Evolutionary conservation across 805 yeast genomes (phyloP), one percentile per base, ranked within the genome.

Genomic region (Saccharomycopsis oosterbeekiorum): DNA sequence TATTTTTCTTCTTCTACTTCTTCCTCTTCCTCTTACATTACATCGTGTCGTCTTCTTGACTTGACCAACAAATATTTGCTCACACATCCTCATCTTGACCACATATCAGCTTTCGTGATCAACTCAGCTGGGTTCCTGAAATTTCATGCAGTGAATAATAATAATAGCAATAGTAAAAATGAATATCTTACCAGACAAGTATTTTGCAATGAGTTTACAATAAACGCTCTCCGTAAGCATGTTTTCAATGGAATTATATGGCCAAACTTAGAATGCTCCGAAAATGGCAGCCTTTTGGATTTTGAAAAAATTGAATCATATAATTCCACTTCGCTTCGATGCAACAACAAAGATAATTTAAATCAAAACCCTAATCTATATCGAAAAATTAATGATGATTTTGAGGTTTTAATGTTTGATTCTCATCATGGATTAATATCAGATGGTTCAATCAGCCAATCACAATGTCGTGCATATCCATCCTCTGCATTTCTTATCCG

Each of bases 21-120:
- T 6, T 29, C 34, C 34, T 29, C 34, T 6, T 29, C 34, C 34
- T 29, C 78, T 10, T 70, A 72, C 58, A 66, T 70, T 57, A 59
- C 69, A 24, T 68, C 80, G 3, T 66, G 67, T 55, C 58, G 64
- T 37, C 47, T 84, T 4, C 70, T 77, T 37, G 71, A 72, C 4
- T 65, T 70, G 6, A 69, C 84, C 1, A 68, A 73, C 8, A 74
- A 74, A 39, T 82, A 79, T 65, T 74, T 85, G 56, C 79, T 91
- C 34, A 82, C 97, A 0, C 97, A 91, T 71, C 82, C 93, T 0
- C 97, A 91, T 71, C 69, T 91, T 58, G 97, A 91, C 70, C 97
- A 91, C 70, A 76, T 89, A 14, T 70, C 80, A 10, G 88, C 86
- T 0, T 69, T 91, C 56, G 82, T 85, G 0, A 73, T 91, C 59